Evolutionary conservation across 2,329 filamentous ascomycete species (phyloP).

Genomic region (Phaeophleospora eucalypticola): DNA sequence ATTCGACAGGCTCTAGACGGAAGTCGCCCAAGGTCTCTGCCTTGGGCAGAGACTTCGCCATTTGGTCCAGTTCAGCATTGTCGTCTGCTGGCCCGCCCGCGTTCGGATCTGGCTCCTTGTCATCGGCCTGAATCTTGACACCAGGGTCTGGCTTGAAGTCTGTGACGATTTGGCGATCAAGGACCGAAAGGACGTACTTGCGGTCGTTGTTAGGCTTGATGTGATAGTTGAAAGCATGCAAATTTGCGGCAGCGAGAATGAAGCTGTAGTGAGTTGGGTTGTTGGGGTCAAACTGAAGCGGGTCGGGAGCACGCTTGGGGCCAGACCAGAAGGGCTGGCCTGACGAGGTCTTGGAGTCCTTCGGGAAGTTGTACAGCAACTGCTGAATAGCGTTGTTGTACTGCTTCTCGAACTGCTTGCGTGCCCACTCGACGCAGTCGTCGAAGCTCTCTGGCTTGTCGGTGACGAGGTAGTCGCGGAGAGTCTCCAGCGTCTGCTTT

Average conservation of each 20-base stretch:
- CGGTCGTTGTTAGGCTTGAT: slow-evolving; percentile 69
- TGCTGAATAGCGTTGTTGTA: slow-evolving; percentile 97
- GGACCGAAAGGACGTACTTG: slow-evolving; percentile 69
- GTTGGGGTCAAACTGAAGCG: slow-evolving; percentile 79
- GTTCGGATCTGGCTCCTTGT: slow-evolving; percentile 92
- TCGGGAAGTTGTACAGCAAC: slow-evolving; percentile 93
- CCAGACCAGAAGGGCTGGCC: slow-evolving; percentile 97
- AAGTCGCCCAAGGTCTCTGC: slow-evolving; percentile 80
- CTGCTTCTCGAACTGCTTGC: slow-evolving; percentile 89
- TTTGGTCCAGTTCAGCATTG: slow-evolving; percentile 66
- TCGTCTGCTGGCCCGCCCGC: slow-evolving; percentile 58
- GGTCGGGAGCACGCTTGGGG: slow-evolving; percentile 90
- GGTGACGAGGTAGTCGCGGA: slow-evolving; percentile 84
- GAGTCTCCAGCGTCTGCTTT: slow-evolving; percentile 85
- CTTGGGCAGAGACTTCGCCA: slow-evolving; percentile 69
- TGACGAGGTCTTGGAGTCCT: slow-evolving; percentile 81
- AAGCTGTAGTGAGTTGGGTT: slow-evolving; percentile 87
- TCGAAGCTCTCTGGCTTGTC: slow-evolving; percentile 91
- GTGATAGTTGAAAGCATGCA: slow-evolving; percentile 96
- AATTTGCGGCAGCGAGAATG: slow-evolving; percentile 79
- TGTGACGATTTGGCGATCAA: slow-evolving; percentile 90
- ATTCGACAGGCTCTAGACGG: slow-evolving; percentile 87
- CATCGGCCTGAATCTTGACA: slow-evolving; percentile 95
- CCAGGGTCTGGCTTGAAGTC: slow-evolving; percentile 87
- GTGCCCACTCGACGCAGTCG: slow-evolving; percentile 94